These are phyloP conservation scores for Boletus coccyginus DNA, from an alignment of 768 basidiomycete genomes.

Conservation along the genomic window DNA sequence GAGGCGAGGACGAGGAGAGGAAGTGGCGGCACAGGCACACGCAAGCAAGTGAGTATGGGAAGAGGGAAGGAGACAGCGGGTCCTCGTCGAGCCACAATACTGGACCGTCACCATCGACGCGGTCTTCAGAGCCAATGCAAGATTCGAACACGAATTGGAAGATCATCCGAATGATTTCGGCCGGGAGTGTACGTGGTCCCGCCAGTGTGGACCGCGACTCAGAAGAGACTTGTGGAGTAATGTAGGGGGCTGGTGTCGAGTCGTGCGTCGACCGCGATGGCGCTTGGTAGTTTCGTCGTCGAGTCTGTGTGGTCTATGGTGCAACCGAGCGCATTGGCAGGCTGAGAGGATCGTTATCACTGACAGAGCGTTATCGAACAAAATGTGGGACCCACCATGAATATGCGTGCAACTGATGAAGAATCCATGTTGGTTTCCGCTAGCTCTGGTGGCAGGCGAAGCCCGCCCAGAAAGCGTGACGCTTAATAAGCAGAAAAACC, in stretches of 20 bases:
- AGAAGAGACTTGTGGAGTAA: not conserved
- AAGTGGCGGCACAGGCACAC: not conserved
- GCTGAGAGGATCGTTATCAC: too few relatives aligned
- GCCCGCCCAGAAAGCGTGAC: too few relatives aligned
- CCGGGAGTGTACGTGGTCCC: slow-evolving; percentile 7
- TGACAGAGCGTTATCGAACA: too few relatives aligned
- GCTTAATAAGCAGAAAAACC: too few relatives aligned
- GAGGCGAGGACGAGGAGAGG: too few relatives aligned
- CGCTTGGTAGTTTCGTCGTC: not conserved
- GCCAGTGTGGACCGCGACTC: not conserved
- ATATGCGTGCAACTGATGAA: too few relatives aligned
- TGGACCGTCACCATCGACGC: not conserved
- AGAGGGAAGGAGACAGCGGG: slow-evolving; percentile 4
- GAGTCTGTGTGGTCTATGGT: too few relatives aligned
- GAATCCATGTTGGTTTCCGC: too few relatives aligned
- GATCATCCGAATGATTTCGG: slow-evolving; percentile 9
- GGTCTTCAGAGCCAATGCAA: not conserved
- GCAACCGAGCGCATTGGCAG: too few relatives aligned
- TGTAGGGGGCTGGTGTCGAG: not conserved
- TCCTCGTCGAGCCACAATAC: slow-evolving; percentile 4
- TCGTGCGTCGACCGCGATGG: not conserved
- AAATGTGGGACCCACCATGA: too few relatives aligned
- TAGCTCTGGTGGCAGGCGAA: too few relatives aligned
- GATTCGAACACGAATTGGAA: slow-evolving; percentile 9
- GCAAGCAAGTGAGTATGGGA: slow-evolving; percentile 9